Percentiles rank a stretch among this genome's conserved stretches.
These are phyloP conservation scores for Allium cepa DNA, from an alignment of 106 monocot genomes.

Conservation along the genomic window DNA sequence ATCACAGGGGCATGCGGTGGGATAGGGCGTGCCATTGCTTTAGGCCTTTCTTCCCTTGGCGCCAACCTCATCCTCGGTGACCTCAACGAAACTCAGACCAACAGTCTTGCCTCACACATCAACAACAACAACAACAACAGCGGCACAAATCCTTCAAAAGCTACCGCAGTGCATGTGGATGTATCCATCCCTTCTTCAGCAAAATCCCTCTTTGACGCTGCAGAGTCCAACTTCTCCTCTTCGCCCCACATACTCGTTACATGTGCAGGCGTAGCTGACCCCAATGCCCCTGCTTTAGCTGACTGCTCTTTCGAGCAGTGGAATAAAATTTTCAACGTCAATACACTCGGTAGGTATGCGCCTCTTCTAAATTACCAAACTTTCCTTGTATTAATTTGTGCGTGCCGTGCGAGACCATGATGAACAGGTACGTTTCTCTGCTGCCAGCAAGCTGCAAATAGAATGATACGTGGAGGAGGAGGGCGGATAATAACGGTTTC, in stretches of 20 bases:
- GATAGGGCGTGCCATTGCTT: conserved; percentile 44
- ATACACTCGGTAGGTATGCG: no score
- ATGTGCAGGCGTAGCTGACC: conserved; percentile 42
- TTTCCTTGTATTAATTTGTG: no score
- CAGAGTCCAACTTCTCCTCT: conserved; percentile 35
- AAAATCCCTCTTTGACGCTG: conserved; percentile 48
- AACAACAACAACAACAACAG: not conserved
- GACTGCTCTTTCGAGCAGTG: not conserved
- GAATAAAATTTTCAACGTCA: no score
- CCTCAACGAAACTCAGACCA: not conserved
- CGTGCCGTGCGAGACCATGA: no score
- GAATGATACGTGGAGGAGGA: conserved; percentile 33
- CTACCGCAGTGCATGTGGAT: conserved; percentile 26
- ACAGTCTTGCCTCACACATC: not conserved
- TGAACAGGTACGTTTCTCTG: conserved; percentile 35
- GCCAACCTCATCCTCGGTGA: conserved; percentile 19
- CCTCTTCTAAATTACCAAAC: no score
- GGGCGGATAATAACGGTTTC: conserved; percentile 47
- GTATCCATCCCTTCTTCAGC: conserved; percentile 28
- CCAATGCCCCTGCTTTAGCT: conserved; percentile 20
- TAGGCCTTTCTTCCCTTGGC: conserved; percentile 49
- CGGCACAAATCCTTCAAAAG: conserved; percentile 2
- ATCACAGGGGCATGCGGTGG: conserved; percentile 52
- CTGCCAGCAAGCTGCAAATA: conserved; percentile 37
- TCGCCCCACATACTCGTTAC: conserved; percentile 30